phyloP scores from a whole-genome alignment of 345 rosid genomes.

The Hirschfeldia incana region DNA sequence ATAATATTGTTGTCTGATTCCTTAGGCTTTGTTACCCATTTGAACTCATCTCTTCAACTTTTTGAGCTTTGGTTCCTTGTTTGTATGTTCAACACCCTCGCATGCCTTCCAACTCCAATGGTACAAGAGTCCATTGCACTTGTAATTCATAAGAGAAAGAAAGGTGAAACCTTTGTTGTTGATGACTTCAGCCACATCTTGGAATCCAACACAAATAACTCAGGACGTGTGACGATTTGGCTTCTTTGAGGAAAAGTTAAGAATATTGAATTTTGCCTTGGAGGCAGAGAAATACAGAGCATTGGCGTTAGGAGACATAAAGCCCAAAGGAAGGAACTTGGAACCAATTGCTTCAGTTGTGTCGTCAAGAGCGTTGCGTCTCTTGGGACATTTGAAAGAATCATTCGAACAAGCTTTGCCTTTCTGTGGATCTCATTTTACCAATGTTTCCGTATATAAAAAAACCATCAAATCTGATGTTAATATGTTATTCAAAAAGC shows the following conservation, averaged over 20 bases:
- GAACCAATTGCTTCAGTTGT: slow-evolving; percentile 17
- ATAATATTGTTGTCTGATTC: too few relatives aligned
- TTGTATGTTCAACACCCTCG: too few relatives aligned
- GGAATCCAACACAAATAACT: slow-evolving; percentile 35
- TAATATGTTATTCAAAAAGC: not conserved
- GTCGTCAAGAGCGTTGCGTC: not conserved
- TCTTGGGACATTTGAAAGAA: slow-evolving; percentile 15
- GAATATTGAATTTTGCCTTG: slow-evolving; percentile 19
- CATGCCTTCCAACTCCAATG: too few relatives aligned
- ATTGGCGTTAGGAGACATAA: slow-evolving; percentile 18
- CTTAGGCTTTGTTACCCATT: too few relatives aligned
- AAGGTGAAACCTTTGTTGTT: too few relatives aligned
- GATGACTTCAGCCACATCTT: too few relatives aligned
- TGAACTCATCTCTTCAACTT: too few relatives aligned
- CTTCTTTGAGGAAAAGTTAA: slow-evolving; percentile 28
- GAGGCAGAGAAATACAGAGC: slow-evolving; percentile 22
- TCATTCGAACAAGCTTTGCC: not conserved
- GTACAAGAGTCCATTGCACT: too few relatives aligned
- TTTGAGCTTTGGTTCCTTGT: too few relatives aligned
- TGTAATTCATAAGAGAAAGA: too few relatives aligned
- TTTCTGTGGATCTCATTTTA: not conserved
- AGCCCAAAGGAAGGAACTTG: slow-evolving; percentile 6
- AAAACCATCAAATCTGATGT: not conserved
- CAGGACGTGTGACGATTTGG: slow-evolving; percentile 37
- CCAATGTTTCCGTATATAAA: not conserved